A percentile compares a stretch with the other conserved stretches of the same genome.
phyloP scores from a whole-genome alignment of 1,139 yeast species.

The Yamadazyma blattariae region DNA sequence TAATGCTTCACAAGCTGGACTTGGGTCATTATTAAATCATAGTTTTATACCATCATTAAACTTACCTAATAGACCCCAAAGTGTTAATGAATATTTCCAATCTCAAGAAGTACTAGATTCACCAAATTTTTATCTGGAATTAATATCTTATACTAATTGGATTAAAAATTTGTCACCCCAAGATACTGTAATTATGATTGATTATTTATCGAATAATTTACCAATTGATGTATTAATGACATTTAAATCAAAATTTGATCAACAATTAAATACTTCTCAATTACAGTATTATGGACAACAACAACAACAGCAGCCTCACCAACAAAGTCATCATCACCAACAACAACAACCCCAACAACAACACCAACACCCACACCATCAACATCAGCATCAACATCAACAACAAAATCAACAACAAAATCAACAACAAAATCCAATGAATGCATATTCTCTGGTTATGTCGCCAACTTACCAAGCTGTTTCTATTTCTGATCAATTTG shows the following conservation, averaged over 20 bases:
- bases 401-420: constrained; percentile 3
- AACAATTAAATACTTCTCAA: constrained; percentile 49
- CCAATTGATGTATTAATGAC: constrained; percentile 26
- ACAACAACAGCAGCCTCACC: constrained; percentile 28
- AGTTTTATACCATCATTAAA: constrained; percentile 21
- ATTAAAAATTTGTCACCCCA: constrained; percentile 52
- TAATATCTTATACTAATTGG: constrained; percentile 60
- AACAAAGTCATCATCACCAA: constrained; percentile 5
- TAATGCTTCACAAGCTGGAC: constrained; percentile 18
- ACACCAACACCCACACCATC: neutral
- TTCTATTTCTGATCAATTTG: constrained; percentile 22
- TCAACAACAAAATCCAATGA: neutral
- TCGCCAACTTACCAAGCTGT: constrained; percentile 16
- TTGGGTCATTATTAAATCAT: constrained; percentile 17
- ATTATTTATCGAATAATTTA: constrained; percentile 30
- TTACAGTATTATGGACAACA: constrained; percentile 52
- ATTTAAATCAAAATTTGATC: constrained; percentile 40
- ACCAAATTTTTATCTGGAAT: constrained; percentile 35
- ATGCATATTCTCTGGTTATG: constrained; percentile 4
- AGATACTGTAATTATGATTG: constrained; percentile 59
- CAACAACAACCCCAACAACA: neutral
- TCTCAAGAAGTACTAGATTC: constrained; percentile 1
- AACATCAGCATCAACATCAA: neutral
- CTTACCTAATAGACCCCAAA: constrained; percentile 42
- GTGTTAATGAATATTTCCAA: constrained; percentile 39